Evolutionary conservation across 768 basidiomycete species (phyloP).

Genomic region (Trametes cubensis): DNA sequence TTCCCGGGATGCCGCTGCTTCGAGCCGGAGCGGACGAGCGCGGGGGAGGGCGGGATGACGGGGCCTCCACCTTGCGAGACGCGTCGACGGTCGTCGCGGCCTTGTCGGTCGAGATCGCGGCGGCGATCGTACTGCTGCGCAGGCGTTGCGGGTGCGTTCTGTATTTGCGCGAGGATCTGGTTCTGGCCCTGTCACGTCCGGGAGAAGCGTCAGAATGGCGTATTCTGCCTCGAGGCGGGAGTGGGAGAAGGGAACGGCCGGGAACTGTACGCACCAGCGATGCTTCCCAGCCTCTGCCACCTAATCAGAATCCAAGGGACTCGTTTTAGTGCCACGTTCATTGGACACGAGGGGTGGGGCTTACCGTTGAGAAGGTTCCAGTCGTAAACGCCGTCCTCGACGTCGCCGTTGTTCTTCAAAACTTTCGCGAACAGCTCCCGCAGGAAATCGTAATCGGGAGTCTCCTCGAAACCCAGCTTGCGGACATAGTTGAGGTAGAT

Average conservation of each 20-base stretch:
- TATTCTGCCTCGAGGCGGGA: slow-evolving; percentile 6
- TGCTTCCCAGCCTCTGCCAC: slow-evolving; percentile 94
- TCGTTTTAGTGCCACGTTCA: slow-evolving; percentile 12
- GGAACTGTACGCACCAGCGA: slow-evolving; percentile 56
- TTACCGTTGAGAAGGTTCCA: slow-evolving; percentile 92
- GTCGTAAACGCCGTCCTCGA: slow-evolving; percentile 93
- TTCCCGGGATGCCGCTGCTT: slow-evolving; percentile 64
- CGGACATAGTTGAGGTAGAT: slow-evolving; percentile 99
- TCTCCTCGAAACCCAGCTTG: slow-evolving; percentile 98
- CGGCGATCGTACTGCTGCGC: slow-evolving; percentile 55
- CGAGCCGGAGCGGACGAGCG: slow-evolving; percentile 75
- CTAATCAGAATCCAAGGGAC: slow-evolving; percentile 38
- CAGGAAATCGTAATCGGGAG: slow-evolving; percentile 98
- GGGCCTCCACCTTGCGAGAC: slow-evolving; percentile 57
- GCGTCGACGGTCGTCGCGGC: slow-evolving; percentile 69
- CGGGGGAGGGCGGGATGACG: slow-evolving; percentile 73
- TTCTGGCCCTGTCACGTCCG: slow-evolving; percentile 52
- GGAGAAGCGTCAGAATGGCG: slow-evolving; percentile 4
- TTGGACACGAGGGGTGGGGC: slow-evolving; percentile 20
- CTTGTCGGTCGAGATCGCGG: slow-evolving; percentile 56
- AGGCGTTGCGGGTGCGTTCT: slow-evolving; percentile 50
- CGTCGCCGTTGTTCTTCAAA: slow-evolving; percentile 86
- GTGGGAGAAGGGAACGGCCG: slow-evolving; percentile 1
- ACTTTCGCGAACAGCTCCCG: slow-evolving; percentile 94
- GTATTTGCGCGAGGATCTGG: slow-evolving; percentile 67